phyloP scores from a whole-genome alignment of 106 monocot genomes.

The Dioscorea zingiberensis region DNA sequence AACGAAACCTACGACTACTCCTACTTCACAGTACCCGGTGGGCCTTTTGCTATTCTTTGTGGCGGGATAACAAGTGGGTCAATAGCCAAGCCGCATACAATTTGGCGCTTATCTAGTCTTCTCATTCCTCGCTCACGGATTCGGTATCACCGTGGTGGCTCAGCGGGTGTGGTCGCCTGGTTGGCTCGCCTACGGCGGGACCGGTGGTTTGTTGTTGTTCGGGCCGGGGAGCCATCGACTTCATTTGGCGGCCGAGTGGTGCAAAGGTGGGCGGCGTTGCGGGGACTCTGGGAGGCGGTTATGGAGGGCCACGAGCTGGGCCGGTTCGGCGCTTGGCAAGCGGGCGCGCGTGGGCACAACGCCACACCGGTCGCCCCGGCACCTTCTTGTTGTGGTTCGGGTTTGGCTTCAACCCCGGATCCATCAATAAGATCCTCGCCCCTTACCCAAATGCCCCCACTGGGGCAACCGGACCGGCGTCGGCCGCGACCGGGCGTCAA shows the following conservation, averaged over 20 bases:
- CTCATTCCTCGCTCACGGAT: constrained; percentile 48
- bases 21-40: constrained; percentile 57
- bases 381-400: constrained; percentile 52
- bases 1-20: constrained; percentile 27
- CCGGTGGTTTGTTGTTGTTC: constrained; percentile 18
- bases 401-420: constrained; percentile 49
- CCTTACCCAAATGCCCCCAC: constrained; percentile 21
- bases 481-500: constrained; percentile 47
- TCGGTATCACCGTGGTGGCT: constrained; percentile 61
- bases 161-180: constrained; percentile 65
- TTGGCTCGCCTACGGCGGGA: constrained; percentile 27
- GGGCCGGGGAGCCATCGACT: constrained; percentile 44
- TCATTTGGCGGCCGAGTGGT: constrained; percentile 59
- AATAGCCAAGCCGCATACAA: constrained; percentile 64
- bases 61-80: constrained; percentile 60
- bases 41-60: constrained; percentile 61
- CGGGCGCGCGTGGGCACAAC: constrained; percentile 34
- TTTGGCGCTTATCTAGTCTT: constrained; percentile 60
- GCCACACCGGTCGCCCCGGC: constrained; percentile 31
- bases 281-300: constrained; percentile 31
- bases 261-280: constrained; percentile 43
- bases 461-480: constrained; percentile 61
- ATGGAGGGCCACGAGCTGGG: constrained; percentile 43
- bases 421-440: constrained; percentile 40
- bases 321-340: constrained; percentile 41